Evolutionary conservation across 2,329 filamentous ascomycete species (phyloP), one percentile per base, ranked within the genome.

Genomic region (Ambrosiella beaveri): DNA sequence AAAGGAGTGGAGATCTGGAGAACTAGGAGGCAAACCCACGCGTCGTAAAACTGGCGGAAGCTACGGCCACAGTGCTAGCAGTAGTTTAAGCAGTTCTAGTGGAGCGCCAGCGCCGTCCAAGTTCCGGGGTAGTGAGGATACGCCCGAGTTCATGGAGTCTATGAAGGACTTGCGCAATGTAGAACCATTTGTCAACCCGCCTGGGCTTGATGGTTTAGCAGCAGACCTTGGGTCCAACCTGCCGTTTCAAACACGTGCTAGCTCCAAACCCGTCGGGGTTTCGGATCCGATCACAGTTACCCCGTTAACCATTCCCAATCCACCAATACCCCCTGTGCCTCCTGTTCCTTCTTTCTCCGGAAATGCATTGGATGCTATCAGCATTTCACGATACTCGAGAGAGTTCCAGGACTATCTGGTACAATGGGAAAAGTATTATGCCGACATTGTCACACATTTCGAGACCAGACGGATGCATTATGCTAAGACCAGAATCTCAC

Each of bases 1-100:
- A 45, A 75, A 76, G 3, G 79, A 82, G 59, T 82, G 79, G 79
- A 71, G 79, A 51, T 71, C 77, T 2, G 78, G 78, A 2, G 69
- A 78, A 58, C 67, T 71, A 2, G 57, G 47, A 1, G 40, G 57
- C 8, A 53, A 47, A 11, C 49, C 54, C 9, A 35, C 11, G 13
- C 37, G 49, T 11, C 17, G 41, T 38, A 47, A 38, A n/a, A 56
- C 55, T 7, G 50, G 37, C 7, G 40, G 44, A 15, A 57, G 41
- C 7, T 49, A 55, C 11, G 49, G 15, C 61, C 41, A 55, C 47
- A 35, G 39, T 41, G n/a, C 17, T n/a, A 19, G 47, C 17, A 51
- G 47, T n/a, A 39, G 35, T 19, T 40, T 15, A 17, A 54, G 52
- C 27, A 41, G 37, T 13, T 19, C 35, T 53, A 38, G 35, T 13